Percentiles rank a stretch among this genome's conserved stretches.
Evolutionary conservation across 495 filamentous ascomycete species (phyloP).

Genomic region (Lophiostoma macrostomum): DNA sequence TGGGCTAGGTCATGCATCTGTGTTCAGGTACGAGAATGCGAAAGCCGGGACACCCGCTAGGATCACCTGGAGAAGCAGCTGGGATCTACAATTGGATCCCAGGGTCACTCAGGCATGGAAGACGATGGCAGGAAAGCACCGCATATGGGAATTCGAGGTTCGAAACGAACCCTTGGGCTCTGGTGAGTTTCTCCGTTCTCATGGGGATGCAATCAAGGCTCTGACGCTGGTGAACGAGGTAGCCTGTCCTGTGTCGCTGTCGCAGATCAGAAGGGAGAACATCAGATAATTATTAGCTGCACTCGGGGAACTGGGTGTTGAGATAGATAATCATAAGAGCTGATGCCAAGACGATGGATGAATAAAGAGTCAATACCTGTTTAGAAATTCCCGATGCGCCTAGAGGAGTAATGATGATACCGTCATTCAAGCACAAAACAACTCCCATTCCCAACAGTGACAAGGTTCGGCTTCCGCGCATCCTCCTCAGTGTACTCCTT

Average conservation of each 20-base stretch:
- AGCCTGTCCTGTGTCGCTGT: slow-evolving; percentile 3
- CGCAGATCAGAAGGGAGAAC: slow-evolving; percentile 12
- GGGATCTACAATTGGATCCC: neutral
- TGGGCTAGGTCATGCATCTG: slow-evolving; percentile 5
- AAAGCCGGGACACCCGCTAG: neutral
- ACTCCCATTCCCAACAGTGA: too few relatives aligned
- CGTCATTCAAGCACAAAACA: too few relatives aligned
- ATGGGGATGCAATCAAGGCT: slow-evolving; percentile 8
- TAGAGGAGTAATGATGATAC: too few relatives aligned
- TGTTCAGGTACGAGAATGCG: slow-evolving; percentile 7
- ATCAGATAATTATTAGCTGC: too few relatives aligned
- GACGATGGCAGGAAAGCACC: neutral
- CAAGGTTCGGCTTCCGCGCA: too few relatives aligned
- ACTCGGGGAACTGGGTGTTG: too few relatives aligned
- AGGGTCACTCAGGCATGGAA: slow-evolving; percentile 2
- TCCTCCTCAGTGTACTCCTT: too few relatives aligned
- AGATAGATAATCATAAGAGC: too few relatives aligned
- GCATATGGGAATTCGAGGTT: neutral
- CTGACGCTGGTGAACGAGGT: slow-evolving; percentile 5
- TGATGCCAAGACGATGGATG: too few relatives aligned
- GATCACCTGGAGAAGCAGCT: neutral
- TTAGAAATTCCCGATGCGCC: too few relatives aligned
- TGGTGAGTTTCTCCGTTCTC: neutral
- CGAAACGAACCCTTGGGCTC: neutral
- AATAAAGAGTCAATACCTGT: too few relatives aligned